These are phyloP conservation scores for Aspergillus sclerotiicarbonarius DNA, from an alignment of 495 filamentous ascomycete genomes.

Conservation along the genomic window DNA sequence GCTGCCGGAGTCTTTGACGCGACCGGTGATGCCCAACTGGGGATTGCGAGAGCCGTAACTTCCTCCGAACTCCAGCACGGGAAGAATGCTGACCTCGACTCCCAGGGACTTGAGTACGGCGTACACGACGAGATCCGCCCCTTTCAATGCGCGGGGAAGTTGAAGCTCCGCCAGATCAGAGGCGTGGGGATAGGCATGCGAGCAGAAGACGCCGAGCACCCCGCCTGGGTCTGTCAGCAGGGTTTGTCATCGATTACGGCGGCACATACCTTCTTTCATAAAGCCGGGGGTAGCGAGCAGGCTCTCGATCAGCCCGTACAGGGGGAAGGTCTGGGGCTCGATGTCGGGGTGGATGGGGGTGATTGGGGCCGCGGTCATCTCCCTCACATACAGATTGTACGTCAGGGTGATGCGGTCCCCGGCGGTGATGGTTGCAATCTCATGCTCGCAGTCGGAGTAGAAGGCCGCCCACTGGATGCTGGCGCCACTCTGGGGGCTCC, in stretches of 20 bases:
- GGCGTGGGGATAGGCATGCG: conserved; percentile 18
- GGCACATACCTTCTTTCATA: conserved; percentile 14
- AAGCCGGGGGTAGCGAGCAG: background rate
- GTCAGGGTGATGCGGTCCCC: conserved; percentile 58
- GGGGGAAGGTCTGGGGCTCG: conserved; percentile 6
- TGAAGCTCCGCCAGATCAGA: conserved; percentile 55
- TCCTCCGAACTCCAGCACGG: conserved; percentile 12
- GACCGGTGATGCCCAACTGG: background rate
- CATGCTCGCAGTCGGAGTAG: conserved; percentile 61
- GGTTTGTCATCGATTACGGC: no score
- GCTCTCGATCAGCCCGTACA: background rate
- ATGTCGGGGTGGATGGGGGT: conserved; percentile 2
- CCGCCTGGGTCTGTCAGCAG: conserved; percentile 12
- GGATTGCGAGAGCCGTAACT: background rate
- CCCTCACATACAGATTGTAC: conserved; percentile 53
- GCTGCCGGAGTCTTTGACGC: background rate
- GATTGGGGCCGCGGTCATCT: no score
- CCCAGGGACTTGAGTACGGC: conserved; percentile 22
- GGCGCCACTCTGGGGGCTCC: conserved; percentile 25
- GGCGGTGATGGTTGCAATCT: conserved; percentile 51
- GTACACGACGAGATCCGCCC: conserved; percentile 24
- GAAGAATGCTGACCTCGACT: conserved; percentile 14
- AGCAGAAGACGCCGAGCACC: conserved; percentile 17
- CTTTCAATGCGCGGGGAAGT: conserved; percentile 48
- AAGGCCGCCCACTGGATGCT: conserved; percentile 58